These are phyloP conservation scores for Mycosphaerella sp. DNA, from an alignment of 2,329 filamentous ascomycete genomes.

Conservation along the genomic window DNA sequence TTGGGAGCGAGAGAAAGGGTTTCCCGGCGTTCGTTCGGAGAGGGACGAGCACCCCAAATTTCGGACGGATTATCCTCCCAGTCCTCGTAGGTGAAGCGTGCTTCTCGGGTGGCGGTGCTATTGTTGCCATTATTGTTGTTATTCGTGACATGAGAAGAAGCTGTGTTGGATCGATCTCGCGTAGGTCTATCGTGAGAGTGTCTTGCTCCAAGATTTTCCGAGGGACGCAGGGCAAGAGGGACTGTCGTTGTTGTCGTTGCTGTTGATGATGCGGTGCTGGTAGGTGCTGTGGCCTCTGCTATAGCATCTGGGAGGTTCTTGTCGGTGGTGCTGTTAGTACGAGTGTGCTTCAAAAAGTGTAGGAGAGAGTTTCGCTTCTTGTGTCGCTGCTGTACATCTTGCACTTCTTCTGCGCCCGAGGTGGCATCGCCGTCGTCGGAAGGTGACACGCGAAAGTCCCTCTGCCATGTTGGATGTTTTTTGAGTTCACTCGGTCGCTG, in stretches of 20 bases:
- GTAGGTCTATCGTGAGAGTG: not conserved
- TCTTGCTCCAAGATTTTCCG: not conserved
- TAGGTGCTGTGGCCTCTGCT: conserved; percentile 11
- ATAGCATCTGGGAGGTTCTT: conserved; percentile 12
- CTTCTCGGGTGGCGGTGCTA: not conserved
- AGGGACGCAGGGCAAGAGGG: conserved; percentile 14
- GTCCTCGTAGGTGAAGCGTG: conserved; percentile 21
- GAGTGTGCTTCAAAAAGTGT: conserved; percentile 25
- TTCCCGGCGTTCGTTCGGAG: conserved; percentile 16
- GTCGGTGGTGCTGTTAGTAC: conserved; percentile 19
- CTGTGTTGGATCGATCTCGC: conserved; percentile 1
- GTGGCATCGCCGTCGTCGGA: conserved; percentile 25
- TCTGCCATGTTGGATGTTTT: conserved; percentile 20
- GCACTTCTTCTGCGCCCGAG: conserved; percentile 23
- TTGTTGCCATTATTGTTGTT: not conserved
- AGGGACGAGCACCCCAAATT: conserved; percentile 24
- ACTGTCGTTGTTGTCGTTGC: not conserved
- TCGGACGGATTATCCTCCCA: conserved; percentile 28
- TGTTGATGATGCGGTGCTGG: conserved; percentile 2
- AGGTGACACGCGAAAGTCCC: conserved; percentile 18
- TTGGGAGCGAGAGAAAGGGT: conserved; percentile 18
- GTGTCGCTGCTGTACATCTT: conserved; percentile 7
- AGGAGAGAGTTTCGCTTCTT: conserved; percentile 27
- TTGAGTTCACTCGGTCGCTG: conserved; percentile 3
- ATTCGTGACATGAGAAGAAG: not conserved